A percentile compares a stretch with the other conserved stretches of the same genome.
phyloP scores from a whole-genome alignment of 495 filamentous ascomycete genomes.

The Hypoxylon fragiforme region DNA sequence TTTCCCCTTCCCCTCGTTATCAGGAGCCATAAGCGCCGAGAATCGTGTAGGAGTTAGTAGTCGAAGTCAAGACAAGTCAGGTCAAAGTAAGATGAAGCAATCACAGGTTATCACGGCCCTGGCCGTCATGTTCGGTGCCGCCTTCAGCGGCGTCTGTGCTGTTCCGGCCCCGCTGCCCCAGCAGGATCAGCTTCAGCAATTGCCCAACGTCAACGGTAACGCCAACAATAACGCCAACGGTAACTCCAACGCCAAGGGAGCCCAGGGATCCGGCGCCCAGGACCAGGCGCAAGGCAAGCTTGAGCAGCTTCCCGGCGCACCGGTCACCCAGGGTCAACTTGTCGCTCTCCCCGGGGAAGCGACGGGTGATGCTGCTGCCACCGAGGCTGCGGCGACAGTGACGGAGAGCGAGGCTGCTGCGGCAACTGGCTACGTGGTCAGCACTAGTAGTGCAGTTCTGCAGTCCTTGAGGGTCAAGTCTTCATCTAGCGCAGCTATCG shows the following conservation, averaged over 20 bases:
- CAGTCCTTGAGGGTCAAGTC: constrained; percentile 4
- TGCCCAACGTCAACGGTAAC: neutral
- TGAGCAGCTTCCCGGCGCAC: constrained; percentile 16
- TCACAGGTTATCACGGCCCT: constrained; percentile 14
- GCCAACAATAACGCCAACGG: neutral
- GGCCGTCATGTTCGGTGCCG: constrained; percentile 12
- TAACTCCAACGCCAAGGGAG: neutral
- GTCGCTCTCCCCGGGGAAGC: constrained; percentile 17
- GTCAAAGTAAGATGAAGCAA: constrained; percentile 21
- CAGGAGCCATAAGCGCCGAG: constrained; percentile 1
- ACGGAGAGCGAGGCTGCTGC: constrained; percentile 1
- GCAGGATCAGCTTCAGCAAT: neutral
- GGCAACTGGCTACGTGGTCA: neutral
- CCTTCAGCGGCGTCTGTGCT: constrained; percentile 17
- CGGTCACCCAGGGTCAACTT: constrained; percentile 21
- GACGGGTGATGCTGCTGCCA: neutral
- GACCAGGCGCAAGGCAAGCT: neutral
- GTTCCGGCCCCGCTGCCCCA: constrained; percentile 5
- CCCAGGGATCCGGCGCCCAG: neutral
- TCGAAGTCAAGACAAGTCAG: neutral
- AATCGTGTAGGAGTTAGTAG: neutral
- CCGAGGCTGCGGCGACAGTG: neutral
- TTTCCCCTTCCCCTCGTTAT: neutral
- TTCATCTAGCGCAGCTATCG: constrained; percentile 3
- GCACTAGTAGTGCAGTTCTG: constrained; percentile 3